Conservation (phyloP, 2,329 filamentous ascomycete species). For the Pleomassaria siparia region DNA sequence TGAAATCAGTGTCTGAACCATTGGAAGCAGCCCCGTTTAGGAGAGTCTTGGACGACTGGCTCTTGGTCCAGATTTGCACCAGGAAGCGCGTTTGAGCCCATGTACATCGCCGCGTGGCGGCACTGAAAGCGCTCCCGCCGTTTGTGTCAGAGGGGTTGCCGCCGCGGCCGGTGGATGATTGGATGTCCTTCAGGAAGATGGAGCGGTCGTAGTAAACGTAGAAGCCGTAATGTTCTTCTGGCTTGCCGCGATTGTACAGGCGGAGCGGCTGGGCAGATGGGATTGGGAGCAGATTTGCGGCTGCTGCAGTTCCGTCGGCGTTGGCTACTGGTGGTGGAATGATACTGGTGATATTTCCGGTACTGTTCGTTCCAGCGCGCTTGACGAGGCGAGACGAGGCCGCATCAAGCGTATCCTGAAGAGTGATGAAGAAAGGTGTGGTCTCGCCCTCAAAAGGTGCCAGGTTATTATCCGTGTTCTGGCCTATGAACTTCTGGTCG, state of each 20-base stretch:
- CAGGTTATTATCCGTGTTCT: slow-evolving; percentile 76
- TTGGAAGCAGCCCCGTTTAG: slow-evolving; percentile 30
- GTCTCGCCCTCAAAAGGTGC: slow-evolving; percentile 77
- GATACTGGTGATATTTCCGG: slow-evolving; percentile 50
- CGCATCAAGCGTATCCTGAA: slow-evolving; percentile 52
- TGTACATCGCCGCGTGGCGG: slow-evolving; percentile 56
- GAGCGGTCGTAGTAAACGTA: slow-evolving; percentile 89
- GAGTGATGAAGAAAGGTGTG: slow-evolving; percentile 84
- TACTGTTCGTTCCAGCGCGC: slow-evolving; percentile 32
- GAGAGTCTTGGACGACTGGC: slow-evolving; percentile 42
- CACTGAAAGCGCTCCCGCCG: slow-evolving; percentile 51
- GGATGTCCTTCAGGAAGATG: slow-evolving; percentile 73
- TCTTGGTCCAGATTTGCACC: slow-evolving; percentile 64
- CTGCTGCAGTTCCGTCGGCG: slow-evolving; percentile 69
- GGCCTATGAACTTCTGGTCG: slow-evolving; percentile 80
- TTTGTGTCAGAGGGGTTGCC: slow-evolving; percentile 49
- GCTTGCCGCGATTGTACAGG: slow-evolving; percentile 78
- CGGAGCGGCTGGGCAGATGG: slow-evolving; percentile 73
- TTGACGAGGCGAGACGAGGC: slow-evolving; percentile 37
- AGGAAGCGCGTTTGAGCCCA: slow-evolving; percentile 63
- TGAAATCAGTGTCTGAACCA: slow-evolving; percentile 47
- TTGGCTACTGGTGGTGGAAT: slow-evolving; percentile 67
- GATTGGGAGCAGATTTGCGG: slow-evolving; percentile 71
- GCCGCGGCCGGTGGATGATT: slow-evolving; percentile 45
- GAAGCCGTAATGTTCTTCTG: slow-evolving; percentile 88